Base-by-base conservation (phyloP, 148 eudicot species). In the Pouteria glomerata region DNA sequence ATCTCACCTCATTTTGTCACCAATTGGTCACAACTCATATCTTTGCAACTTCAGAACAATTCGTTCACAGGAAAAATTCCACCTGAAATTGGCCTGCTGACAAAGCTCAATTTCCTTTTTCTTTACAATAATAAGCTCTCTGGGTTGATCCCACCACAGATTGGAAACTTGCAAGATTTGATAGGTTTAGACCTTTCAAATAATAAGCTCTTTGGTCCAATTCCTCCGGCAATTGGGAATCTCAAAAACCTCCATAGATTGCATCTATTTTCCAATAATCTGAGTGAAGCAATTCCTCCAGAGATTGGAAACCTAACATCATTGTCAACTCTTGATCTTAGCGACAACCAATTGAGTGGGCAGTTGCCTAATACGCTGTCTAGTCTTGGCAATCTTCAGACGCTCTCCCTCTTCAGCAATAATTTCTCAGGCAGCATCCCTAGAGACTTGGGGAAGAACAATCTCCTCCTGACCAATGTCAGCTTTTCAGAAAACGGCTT, bases 401-500 rank as follows among this genome's bases (percentile, higher is more conserved):
- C 18, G 16, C 73, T 94, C 23, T 83, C 85, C 19, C 31, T 91
- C 14, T 85, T 74, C 63, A 76, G 74, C 13, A 91, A 89, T 66
- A 57, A 72, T 2, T 78, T 94, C 19, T 76, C 81, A 1, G 98
- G 97, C 26, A 66, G 44, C 55, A 74, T 89, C 47, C 93, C 96
- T 3, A 75, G 30, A n/a, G 89, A 81, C 45, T 75, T 94, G 41
- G 97, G 97, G 8, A 76, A 78, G 74, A 78, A 70, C 27, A 84
- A 55, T 61, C 86, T 62, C 12, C 4, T 3, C 8, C 80, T 94
- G 57, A 31, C 65, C 19, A 82, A 74, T 84, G 96, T 86, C 21
- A 87, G 93, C 77, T 84, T 94, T 61, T 82, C 98, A 50, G 75
- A 86, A 68, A 94, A 94, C 73, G 83, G 82, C 76, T 91, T 94